These are phyloP conservation scores for Calocybe indica DNA, from an alignment of 768 basidiomycete genomes.

Conservation along the genomic window DNA sequence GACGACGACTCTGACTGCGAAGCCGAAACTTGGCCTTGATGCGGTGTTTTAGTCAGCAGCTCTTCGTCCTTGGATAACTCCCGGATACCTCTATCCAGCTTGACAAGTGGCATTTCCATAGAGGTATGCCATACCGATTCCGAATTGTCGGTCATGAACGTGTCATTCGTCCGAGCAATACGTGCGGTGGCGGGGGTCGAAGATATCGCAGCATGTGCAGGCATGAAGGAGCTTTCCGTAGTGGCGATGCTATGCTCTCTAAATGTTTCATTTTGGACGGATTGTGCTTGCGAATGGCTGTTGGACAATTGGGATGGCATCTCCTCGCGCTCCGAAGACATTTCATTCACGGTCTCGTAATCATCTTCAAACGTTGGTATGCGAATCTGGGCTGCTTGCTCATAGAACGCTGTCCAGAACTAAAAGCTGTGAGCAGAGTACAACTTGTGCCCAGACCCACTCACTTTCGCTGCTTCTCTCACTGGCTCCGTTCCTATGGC, in stretches of 20 bases:
- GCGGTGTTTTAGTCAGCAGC: too few species aligned
- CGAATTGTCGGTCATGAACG: conserved; percentile 30
- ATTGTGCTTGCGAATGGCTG: conserved; percentile 13
- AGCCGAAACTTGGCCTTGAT: too few species aligned
- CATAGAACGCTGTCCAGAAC: conserved; percentile 98
- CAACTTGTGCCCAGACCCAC: conserved; percentile 13
- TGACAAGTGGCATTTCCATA: conserved; percentile 67
- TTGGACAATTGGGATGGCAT: conserved; percentile 16
- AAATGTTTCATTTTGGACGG: conserved; percentile 19
- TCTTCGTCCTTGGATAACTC: conserved; percentile 34
- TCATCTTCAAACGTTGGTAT: conserved; percentile 67
- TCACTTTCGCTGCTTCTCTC: conserved; percentile 83
- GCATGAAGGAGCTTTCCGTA: conserved; percentile 66
- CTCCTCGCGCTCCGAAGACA: conserved; percentile 34
- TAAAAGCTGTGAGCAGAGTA: conserved; percentile 19
- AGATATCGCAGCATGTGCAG: conserved; percentile 63
- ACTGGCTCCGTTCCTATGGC: conserved; percentile 84
- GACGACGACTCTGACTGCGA: too few species aligned
- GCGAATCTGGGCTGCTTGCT: conserved; percentile 84
- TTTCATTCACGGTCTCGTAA: conserved; percentile 50
- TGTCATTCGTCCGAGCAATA: conserved; percentile 28
- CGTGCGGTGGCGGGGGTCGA: conserved; percentile 68
- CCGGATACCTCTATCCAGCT: conserved; percentile 57
- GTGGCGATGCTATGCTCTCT: conserved; percentile 40
- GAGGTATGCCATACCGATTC: conserved; percentile 68